Percentiles rank a stretch among this genome's conserved stretches.
Conservation (phyloP, 2,329 filamentous ascomycete species). For the Tolypocladium tropicale region DNA sequence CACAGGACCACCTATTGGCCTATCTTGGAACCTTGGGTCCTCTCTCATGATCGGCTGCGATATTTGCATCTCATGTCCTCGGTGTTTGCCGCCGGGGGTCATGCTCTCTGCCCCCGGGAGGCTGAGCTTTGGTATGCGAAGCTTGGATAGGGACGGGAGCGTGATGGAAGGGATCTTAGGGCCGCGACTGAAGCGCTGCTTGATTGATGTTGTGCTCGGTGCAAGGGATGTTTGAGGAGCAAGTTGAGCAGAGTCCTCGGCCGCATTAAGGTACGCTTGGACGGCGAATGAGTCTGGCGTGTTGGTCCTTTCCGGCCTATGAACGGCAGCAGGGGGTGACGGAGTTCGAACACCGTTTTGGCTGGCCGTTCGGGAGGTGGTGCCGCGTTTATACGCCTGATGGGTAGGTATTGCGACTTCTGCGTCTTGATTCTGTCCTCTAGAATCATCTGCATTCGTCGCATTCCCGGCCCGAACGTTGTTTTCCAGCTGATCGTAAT, state of each 20-base stretch:
- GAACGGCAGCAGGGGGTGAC: constrained; percentile 2
- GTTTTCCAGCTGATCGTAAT: constrained; percentile 28
- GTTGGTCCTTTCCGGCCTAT: constrained; percentile 9
- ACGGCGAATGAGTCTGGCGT: constrained; percentile 22
- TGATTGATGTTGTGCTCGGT: too few species aligned
- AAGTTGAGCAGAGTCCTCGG: constrained; percentile 12
- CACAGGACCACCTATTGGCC: constrained; percentile 6
- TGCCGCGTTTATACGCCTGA: constrained; percentile 28
- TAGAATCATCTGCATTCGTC: too few species aligned
- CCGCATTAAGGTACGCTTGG: constrained; percentile 24
- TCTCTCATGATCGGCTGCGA: constrained; percentile 7
- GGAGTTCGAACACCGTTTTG: constrained; percentile 1
- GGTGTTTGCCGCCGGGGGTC: constrained; percentile 15
- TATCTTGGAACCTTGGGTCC: constrained; percentile 15
- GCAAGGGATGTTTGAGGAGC: constrained; percentile 3
- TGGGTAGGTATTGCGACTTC: constrained; percentile 32
- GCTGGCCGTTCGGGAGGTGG: not conserved
- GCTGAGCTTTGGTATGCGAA: constrained; percentile 29
- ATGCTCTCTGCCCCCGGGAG: too few species aligned
- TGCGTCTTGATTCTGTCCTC: too few species aligned
- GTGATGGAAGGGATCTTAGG: constrained; percentile 22
- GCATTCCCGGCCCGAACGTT: constrained; percentile 1
- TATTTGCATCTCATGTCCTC: constrained; percentile 12
- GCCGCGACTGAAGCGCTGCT: not conserved
- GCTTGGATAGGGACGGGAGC: constrained; percentile 26